A percentile compares a stretch with the other conserved stretches of the same genome.
phyloP scores from a whole-genome alignment of 177 flowering plant species.

The Vitis hybrid region DNA sequence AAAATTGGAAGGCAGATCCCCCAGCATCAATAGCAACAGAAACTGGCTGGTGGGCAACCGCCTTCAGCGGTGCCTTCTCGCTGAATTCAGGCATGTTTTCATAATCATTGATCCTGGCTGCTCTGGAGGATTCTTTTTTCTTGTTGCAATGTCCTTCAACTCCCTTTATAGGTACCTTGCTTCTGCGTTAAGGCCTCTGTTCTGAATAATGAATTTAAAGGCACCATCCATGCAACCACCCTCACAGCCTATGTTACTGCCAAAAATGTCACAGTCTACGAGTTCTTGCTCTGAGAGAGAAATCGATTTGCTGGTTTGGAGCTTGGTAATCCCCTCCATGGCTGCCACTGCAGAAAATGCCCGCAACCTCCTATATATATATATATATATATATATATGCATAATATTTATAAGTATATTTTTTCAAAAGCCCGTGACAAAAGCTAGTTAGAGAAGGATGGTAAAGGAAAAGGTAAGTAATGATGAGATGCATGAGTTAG shows the following conservation, averaged over 20 bases:
- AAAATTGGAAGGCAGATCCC: slow-evolving; percentile 27
- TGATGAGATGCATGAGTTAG: background rate
- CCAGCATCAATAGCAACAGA: slow-evolving; percentile 44
- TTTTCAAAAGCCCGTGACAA: too few species aligned
- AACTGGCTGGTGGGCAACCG: slow-evolving; percentile 45
- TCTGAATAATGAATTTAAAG: slow-evolving; percentile 28
- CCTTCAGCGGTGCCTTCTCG: slow-evolving; percentile 30
- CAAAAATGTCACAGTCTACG: slow-evolving; percentile 33
- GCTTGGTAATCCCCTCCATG: slow-evolving; percentile 24
- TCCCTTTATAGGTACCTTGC: slow-evolving; percentile 34
- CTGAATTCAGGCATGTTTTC: slow-evolving; percentile 34
- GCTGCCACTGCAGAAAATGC: slow-evolving; percentile 38
- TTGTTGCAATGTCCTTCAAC: slow-evolving; percentile 28
- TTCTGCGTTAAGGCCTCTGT: slow-evolving; percentile 36
- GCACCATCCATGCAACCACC: slow-evolving; percentile 42
- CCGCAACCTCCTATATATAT: slow-evolving; percentile 27
- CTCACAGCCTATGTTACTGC: slow-evolving; percentile 31
- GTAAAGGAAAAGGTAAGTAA: background rate
- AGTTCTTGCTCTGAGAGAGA: slow-evolving; percentile 45
- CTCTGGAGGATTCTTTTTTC: slow-evolving; percentile 5
- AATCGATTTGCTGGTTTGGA: slow-evolving; percentile 25
- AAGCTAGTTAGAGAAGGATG: too few species aligned
- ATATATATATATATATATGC: background rate
- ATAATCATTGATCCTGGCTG: slow-evolving; percentile 30
- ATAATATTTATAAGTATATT: too few species aligned